phyloP scores from a whole-genome alignment of 176 grass and related monocot species.

The Puccinellia tenuiflora region DNA sequence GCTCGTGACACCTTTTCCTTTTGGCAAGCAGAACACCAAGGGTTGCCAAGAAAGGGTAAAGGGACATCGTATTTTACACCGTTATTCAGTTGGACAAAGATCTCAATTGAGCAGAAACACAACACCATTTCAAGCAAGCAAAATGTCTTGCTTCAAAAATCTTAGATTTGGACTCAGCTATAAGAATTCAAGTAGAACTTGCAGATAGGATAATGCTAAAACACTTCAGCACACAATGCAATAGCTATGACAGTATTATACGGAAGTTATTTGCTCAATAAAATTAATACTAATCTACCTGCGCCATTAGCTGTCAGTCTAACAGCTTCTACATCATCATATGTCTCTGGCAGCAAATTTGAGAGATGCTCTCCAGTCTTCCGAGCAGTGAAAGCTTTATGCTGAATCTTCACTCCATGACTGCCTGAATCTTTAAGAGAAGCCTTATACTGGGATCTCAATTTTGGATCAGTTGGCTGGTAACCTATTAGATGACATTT shows the following conservation, averaged over 20 bases:
- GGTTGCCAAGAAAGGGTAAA: neutral
- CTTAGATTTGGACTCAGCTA: neutral
- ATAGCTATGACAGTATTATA: neutral
- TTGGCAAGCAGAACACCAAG: neutral
- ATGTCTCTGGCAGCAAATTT: slow-evolving; percentile 45
- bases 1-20: neutral
- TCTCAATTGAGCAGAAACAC: neutral
- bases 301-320: slow-evolving; percentile 30
- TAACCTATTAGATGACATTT: slow-evolving; percentile 80
- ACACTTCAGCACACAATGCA: neutral
- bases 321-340: slow-evolving; percentile 19
- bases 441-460: slow-evolving; percentile 50
- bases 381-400: slow-evolving; percentile 12
- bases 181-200: neutral
- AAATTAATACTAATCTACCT: slow-evolving; percentile 19
- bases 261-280: slow-evolving; percentile 1
- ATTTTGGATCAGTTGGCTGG: slow-evolving; percentile 37
- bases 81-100: neutral
- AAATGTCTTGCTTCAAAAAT: neutral
- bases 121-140: neutral
- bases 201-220: neutral
- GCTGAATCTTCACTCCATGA: slow-evolving; percentile 18
- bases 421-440: slow-evolving; percentile 39
- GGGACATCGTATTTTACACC: neutral
- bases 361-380: slow-evolving; percentile 19